A percentile compares a stretch with the other conserved stretches of the same genome.
phyloP scores from a whole-genome alignment of 177 flowering plant species.

The Vitis hybrid region DNA sequence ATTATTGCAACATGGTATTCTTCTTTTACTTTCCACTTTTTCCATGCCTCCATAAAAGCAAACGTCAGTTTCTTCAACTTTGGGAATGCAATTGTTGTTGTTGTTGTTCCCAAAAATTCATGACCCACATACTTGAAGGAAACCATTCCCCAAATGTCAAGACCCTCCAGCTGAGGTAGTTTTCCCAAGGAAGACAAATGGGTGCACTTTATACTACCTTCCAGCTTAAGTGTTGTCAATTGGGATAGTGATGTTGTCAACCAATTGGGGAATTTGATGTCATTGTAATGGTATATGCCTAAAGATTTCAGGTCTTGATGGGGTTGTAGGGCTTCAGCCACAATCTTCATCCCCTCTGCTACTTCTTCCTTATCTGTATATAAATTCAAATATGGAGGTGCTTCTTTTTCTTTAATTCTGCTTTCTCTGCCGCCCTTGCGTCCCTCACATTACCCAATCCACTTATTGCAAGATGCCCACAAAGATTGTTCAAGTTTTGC shows the following conservation, averaged over 20 bases:
- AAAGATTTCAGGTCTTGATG: background rate
- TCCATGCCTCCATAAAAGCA: background rate
- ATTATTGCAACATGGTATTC: background rate
- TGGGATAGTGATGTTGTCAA: background rate
- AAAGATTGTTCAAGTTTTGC: slow-evolving; percentile 2
- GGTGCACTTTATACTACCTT: background rate
- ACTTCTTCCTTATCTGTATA: background rate
- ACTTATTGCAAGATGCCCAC: slow-evolving; percentile 2
- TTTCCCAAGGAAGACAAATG: slow-evolving; percentile 4
- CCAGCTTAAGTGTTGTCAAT: background rate
- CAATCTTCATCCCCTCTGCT: background rate
- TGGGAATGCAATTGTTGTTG: background rate
- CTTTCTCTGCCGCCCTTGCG: slow-evolving; percentile 11
- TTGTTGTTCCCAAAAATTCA: slow-evolving; percentile 10
- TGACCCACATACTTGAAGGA: background rate
- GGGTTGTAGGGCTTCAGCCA: slow-evolving; percentile 4
- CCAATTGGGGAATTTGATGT: slow-evolving; percentile 3
- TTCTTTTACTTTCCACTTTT: background rate
- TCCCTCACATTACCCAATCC: slow-evolving; percentile 18
- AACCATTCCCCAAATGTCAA: background rate
- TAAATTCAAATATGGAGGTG: background rate
- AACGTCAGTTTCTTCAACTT: slow-evolving; percentile 4
- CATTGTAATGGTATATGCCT: background rate
- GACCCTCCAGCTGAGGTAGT: slow-evolving; percentile 1
- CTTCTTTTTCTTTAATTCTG: slow-evolving; percentile 12